Base-by-base conservation (phyloP, 768 basidiomycete genomes). In the Rhizopogon sp. region DNA sequence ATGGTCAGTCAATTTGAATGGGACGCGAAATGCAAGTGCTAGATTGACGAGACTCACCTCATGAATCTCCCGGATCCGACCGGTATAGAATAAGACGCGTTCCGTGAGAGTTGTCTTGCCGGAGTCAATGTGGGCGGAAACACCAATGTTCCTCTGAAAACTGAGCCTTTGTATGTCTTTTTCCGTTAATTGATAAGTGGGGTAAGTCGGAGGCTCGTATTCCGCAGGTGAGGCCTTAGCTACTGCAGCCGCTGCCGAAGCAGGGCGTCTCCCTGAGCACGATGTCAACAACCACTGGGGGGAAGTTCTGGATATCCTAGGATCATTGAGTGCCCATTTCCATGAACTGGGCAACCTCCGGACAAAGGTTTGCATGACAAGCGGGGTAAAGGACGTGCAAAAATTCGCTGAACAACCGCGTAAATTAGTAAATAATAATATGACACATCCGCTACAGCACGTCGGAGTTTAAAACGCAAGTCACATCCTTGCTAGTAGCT, bases 41-140 rank as follows among this genome's bases (percentile, higher is more conserved):
- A 13, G 14, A 31, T 45, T 43, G n/a, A 20, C 42, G 5, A 9
- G 43, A 72, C 85, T 60, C 63, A 93, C 94, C 81, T 99, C 97
- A 68, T 99, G 97, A 64, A 99, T 98, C 47, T 93, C 93, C 43
- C 86, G 77, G 70, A 98, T 95, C 28, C 93, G 85, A 22, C 97
- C 96, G 29, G 97, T 98, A 70, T 99, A 99, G 69, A 84, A 99
- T 49, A 99, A 73, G 53, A 98, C 83, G 11, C 97, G 90, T 66
- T 99, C 97, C 29, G 97, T 98, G 61, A 98, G 72, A 2, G 97
- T 99, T 0, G 97, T 99, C 78, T 99, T 99, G 28, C 97, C 97
- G 3, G 94, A 94, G 70, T 97, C 93, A 60, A 95, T 95, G 66
- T 95, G 93, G 0, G 93, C 93, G 3, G 89, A 92, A 57, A 99